phyloP scores from a whole-genome alignment of 352 stramenopile species.

The Phytophthora melonis region DNA sequence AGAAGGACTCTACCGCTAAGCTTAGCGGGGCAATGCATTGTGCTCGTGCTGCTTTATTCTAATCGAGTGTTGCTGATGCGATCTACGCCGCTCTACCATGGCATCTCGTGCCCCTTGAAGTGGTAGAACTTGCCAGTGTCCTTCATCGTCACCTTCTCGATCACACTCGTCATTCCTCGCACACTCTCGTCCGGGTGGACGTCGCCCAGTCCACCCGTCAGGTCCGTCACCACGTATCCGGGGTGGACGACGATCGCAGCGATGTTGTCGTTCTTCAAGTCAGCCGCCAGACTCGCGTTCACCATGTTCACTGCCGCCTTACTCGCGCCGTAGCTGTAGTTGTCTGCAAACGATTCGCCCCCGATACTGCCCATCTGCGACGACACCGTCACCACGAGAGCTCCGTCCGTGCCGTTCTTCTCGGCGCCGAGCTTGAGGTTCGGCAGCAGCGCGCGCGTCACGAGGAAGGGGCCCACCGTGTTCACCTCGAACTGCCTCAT shows the following conservation, averaged over 20 bases:
- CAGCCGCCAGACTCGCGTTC: constrained; percentile 47
- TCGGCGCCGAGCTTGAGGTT: constrained; percentile 51
- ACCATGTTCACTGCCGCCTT: constrained; percentile 79
- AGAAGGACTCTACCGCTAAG: too few relatives aligned
- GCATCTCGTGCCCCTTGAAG: constrained; percentile 46
- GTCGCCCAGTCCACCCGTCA: constrained; percentile 37
- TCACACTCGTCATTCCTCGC: constrained; percentile 40
- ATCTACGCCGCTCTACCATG: constrained; percentile 42
- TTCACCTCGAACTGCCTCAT: constrained; percentile 73
- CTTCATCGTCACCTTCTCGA: constrained; percentile 31
- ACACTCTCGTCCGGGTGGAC: constrained; percentile 41
- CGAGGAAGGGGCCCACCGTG: constrained; percentile 57
- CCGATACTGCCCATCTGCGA: constrained; percentile 33
- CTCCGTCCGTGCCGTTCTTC: constrained; percentile 21
- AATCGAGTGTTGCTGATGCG: not conserved
- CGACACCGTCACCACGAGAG: constrained; percentile 50
- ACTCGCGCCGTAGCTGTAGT: constrained; percentile 72
- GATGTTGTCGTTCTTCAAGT: constrained; percentile 62
- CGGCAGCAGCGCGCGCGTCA: constrained; percentile 51
- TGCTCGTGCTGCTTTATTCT: not conserved
- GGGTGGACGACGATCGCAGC: constrained; percentile 51
- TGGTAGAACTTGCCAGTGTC: constrained; percentile 63
- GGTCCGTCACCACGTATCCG: constrained; percentile 58
- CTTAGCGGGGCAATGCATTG: too few relatives aligned
- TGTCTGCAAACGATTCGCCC: constrained; percentile 19